Base-by-base conservation (phyloP, 495 filamentous ascomycete genomes). In the Rostrohypoxylon terebratum region DNA sequence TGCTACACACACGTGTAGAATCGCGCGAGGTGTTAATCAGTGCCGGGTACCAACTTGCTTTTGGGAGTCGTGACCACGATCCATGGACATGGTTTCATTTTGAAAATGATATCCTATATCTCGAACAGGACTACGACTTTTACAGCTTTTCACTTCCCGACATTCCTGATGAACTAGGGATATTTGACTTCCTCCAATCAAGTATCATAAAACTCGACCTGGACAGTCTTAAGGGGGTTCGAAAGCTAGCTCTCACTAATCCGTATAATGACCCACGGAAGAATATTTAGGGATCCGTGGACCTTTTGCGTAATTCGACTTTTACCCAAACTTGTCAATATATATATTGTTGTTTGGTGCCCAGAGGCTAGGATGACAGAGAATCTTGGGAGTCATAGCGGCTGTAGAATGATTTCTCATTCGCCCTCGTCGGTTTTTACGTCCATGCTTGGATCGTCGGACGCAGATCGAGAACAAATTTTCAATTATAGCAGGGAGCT, bases 41-140 rank as follows among this genome's bases (percentile, higher is more conserved):
- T 3, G 14, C 42, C 20, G 72, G 72, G 4, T 74, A 74, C 25
- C 68, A 60, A 36, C 68, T 74, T 34, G 63, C 68, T 3, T 74
- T 74, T 16, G 55, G 61, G 9, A 59, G 62, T 33, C 72, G 72
- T 21, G 38, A 18, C 38, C 51, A 60, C 40, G 58, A 33, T 11
- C 72, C 72, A 23, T 25, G 18, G 18, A 71, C 68, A 10, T 74
- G 72, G 72, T 74, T 74, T 34, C 38, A 69, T 50, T 74, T 67
- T n/a, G 13, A 51, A 16, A 23, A 36, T 9, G 68, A 74, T 38
- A 34, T 71, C 13, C 31, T 75, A 11, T 59, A 18, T 18, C 50
- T 63, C 18, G 7, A 31, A 28, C n/a, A n/a, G n/a, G n/a, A n/a
- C n/a, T n/a, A n/a, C n/a, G n/a, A n/a, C n/a, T 2, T 18, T 13